Evolutionary conservation across 2,329 filamentous ascomycete species (phyloP).

Genomic region (Phaeosphaeriaceae sp.): DNA sequence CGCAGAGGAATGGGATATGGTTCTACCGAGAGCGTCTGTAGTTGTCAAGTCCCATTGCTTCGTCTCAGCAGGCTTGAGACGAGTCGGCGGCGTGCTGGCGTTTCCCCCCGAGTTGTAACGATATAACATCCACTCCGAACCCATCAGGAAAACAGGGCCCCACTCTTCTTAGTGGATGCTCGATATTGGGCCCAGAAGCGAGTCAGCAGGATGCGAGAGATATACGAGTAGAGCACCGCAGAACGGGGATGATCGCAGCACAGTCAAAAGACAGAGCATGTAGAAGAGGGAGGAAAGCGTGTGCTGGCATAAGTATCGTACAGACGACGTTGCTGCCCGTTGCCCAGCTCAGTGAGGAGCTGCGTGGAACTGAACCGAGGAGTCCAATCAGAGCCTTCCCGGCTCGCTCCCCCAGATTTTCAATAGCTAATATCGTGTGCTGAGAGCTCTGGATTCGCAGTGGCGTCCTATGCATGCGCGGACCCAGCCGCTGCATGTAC

Average conservation of each 20-base stretch:
- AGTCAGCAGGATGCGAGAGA: slow-evolving; percentile 24
- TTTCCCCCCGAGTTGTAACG: slow-evolving; percentile 41
- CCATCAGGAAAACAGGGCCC: slow-evolving; percentile 28
- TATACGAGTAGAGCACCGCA: slow-evolving; percentile 9
- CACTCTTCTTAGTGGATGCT: slow-evolving; percentile 47
- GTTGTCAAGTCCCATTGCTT: slow-evolving; percentile 48
- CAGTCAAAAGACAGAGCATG: neutral
- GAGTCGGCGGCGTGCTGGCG: slow-evolving; percentile 30
- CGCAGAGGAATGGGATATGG: slow-evolving; percentile 35
- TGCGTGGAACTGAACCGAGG: slow-evolving; percentile 27
- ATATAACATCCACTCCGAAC: slow-evolving; percentile 22
- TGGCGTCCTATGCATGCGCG: slow-evolving; percentile 34
- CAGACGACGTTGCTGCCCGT: neutral
- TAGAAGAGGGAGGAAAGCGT: slow-evolving; percentile 2
- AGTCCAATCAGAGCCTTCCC: slow-evolving; percentile 37
- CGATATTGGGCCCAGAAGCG: slow-evolving; percentile 44
- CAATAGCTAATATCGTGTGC: slow-evolving; percentile 18
- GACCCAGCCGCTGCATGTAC: slow-evolving; percentile 24
- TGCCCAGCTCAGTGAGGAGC: slow-evolving; percentile 35
- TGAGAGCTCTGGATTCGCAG: slow-evolving; percentile 24
- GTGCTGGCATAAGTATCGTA: slow-evolving; percentile 5
- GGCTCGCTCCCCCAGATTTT: slow-evolving; percentile 28
- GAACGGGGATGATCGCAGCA: slow-evolving; percentile 14
- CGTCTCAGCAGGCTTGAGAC: slow-evolving; percentile 42
- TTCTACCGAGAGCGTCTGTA: slow-evolving; percentile 46